These are phyloP conservation scores for Trypanosoma avium DNA, from an alignment of 208 protist genomes.

Conservation along the genomic window DNA sequence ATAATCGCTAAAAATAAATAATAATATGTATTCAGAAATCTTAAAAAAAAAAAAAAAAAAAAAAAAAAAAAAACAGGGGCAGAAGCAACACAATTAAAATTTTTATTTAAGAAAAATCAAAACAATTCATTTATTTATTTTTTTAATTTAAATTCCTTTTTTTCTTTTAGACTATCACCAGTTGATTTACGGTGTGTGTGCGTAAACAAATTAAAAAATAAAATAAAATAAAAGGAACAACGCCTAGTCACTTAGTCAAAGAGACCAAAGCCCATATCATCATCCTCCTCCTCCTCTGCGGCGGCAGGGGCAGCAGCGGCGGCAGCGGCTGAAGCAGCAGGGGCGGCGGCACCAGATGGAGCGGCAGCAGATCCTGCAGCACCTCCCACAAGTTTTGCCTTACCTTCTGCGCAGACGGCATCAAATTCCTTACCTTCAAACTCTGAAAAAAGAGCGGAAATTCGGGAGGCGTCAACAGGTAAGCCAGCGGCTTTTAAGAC, in stretches of 20 bases:
- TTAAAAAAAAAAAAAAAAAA: conserved; percentile 10
- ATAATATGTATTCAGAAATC: background rate
- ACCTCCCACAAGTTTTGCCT: conserved; percentile 80
- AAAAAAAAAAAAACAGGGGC: background rate
- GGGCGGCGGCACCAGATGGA: conserved; percentile 40
- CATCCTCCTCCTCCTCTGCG: conserved; percentile 75
- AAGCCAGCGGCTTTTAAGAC: conserved; percentile 89
- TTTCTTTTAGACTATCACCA: background rate
- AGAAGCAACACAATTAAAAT: conserved; percentile 7
- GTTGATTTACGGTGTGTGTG: background rate
- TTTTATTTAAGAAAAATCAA: too few species aligned
- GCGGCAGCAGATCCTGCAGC: conserved; percentile 21
- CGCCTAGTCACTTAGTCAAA: conserved; percentile 72
- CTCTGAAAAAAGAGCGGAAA: conserved; percentile 74
- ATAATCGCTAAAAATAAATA: conserved; percentile 1
- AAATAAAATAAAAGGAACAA: conserved; percentile 21
- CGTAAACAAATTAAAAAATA: conserved; percentile 14
- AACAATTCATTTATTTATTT: background rate
- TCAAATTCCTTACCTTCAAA: conserved; percentile 92
- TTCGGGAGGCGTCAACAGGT: conserved; percentile 64
- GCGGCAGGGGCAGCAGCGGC: conserved; percentile 45
- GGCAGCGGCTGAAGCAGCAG: conserved; percentile 43
- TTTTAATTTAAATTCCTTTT: background rate
- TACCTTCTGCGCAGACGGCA: conserved; percentile 81
- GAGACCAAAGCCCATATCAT: conserved; percentile 92